phyloP scores from a whole-genome alignment of 2,329 filamentous ascomycete genomes.

The Aureobasidium sp. region DNA sequence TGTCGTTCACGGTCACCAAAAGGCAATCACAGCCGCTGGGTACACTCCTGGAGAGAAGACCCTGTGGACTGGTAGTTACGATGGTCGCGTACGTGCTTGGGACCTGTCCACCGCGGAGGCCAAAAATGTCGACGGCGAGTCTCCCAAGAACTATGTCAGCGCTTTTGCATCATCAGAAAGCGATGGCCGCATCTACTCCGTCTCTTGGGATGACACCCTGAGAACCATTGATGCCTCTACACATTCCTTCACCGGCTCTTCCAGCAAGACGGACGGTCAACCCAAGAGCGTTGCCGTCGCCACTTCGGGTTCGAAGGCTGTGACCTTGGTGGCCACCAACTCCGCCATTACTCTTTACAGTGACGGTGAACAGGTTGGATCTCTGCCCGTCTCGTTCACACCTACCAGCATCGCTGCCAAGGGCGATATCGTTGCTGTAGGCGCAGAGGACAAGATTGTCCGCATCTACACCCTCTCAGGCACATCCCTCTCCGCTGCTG shows the following conservation, averaged over 20 bases:
- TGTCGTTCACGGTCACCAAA: constrained; percentile 80
- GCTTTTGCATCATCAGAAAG: constrained; percentile 55
- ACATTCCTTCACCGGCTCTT: constrained; percentile 64
- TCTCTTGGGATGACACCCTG: constrained; percentile 90
- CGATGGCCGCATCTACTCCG: constrained; percentile 59
- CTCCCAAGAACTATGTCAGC: constrained; percentile 78
- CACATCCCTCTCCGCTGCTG: constrained; percentile 37
- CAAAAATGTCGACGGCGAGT: constrained; percentile 65
- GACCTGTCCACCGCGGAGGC: constrained; percentile 62
- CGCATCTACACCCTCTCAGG: constrained; percentile 61
- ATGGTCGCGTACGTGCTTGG: constrained; percentile 82
- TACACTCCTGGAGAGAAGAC: constrained; percentile 50
- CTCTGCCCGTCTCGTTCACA: constrained; percentile 49
- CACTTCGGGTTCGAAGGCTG: constrained; percentile 44
- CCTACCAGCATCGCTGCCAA: constrained; percentile 62
- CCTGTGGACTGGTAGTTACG: constrained; percentile 84
- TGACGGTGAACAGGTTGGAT: constrained; percentile 39
- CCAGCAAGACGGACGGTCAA: constrained; percentile 63
- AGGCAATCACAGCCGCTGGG: constrained; percentile 73
- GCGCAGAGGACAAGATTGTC: constrained; percentile 64
- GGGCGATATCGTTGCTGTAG: constrained; percentile 63
- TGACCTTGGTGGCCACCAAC: constrained; percentile 43
- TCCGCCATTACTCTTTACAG: constrained; percentile 53
- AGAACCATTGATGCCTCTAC: constrained; percentile 67
- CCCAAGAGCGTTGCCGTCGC: constrained; percentile 64